These are phyloP conservation scores for Neophaeococcomyces mojaviensis DNA, from an alignment of 2,329 filamentous ascomycete genomes.

Conservation along the genomic window DNA sequence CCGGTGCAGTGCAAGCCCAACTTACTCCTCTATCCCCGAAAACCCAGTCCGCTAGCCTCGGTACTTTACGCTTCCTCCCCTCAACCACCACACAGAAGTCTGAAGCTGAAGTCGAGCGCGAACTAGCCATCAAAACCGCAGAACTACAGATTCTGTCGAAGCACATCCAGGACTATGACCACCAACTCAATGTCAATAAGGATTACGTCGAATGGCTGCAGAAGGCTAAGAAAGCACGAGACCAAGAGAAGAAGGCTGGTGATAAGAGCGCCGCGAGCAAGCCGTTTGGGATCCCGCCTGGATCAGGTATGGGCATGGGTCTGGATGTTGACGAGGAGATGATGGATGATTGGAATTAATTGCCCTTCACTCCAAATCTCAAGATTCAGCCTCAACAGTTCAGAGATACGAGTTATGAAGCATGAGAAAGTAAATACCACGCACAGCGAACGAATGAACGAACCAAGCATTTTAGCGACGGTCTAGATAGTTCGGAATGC, in stretches of 20 bases:
- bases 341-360: conserved; percentile 22
- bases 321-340: conserved; percentile 23
- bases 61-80: conserved; percentile 48
- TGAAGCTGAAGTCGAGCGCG: conserved; percentile 32
- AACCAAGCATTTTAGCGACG: too few species aligned
- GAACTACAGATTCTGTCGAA: conserved; percentile 45
- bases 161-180: conserved; percentile 48
- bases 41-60: conserved; percentile 29
- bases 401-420: too few species aligned
- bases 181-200: conserved; percentile 49
- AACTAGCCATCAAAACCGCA: conserved; percentile 43
- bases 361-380: background rate
- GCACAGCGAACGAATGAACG: too few species aligned
- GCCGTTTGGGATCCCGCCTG: background rate
- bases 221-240: conserved; percentile 36
- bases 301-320: background rate
- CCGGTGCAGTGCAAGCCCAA: conserved; percentile 44
- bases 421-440: too few species aligned
- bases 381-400: too few species aligned
- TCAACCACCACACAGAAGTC: conserved; percentile 29
- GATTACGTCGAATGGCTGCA: conserved; percentile 51
- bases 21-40: conserved; percentile 32
- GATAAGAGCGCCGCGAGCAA: conserved; percentile 6
- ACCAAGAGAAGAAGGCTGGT: conserved; percentile 18
- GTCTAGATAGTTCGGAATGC: too few species aligned